Base-by-base conservation (phyloP, 1,139 yeast genomes). In the Saccharomyces hybrid region DNA sequence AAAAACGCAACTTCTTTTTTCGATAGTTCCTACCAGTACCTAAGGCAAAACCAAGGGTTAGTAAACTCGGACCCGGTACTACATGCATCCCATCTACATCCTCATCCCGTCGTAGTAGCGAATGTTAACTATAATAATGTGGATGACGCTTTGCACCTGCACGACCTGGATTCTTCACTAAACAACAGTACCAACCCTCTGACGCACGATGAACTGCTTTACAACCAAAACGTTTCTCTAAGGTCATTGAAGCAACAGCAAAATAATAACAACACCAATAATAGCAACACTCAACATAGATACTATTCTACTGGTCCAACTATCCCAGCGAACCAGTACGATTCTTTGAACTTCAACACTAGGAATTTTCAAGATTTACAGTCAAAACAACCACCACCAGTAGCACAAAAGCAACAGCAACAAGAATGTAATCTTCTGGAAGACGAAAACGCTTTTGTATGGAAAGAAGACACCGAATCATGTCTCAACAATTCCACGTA, bases 401-500 rank as follows among this genome's bases (percentile, higher is more conserved):
- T 23, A 11, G 52, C 13, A 11, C 23, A 20, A 20, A 20, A 20
- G 23, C 23, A 20, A 20, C 23, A 20, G 23, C 23, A 20, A 20
- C 23, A 20, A 20, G 48, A 42, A 16, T 50, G 23, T 31, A 23
- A 48, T 50, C n/a, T 50, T n/a, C 46, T 48, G 27, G 47, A 50
- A 32, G 49, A 49, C 11, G 48, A 38, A 32, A 27, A 47, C 23
- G 1, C 50, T 2, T 51, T 59, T 7, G 63, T 69, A 9, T 69
- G 72, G 73, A 69, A 64, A 48, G 60, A 57, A 34, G 73, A 70
- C 50, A 56, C 57, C 2, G 72, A 69, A 42, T 50, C 51, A n/a
- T 52, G 55, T 28, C 54, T 69, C 38, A 69, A 70, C 50, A 58
- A 56, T 13, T 53, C 56, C 2, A 63, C 65, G 7, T 70, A 63